Conservation (phyloP, 2,329 filamentous ascomycete species). For the Penicillium sp. region DNA sequence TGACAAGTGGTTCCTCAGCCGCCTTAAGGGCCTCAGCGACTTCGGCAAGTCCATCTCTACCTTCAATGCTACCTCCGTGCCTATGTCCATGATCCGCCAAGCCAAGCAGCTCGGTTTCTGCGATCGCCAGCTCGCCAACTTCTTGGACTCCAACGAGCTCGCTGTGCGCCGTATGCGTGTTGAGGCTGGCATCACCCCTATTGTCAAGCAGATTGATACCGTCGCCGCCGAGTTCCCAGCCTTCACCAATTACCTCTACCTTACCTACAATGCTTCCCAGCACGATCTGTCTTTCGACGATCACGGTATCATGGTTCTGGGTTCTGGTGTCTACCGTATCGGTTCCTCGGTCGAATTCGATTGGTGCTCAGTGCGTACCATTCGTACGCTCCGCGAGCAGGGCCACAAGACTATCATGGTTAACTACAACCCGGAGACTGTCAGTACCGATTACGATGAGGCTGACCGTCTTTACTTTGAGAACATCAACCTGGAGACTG, state of each 20-base stretch:
- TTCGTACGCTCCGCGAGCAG: slow-evolving; percentile 79
- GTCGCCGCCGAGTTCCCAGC: slow-evolving; percentile 96
- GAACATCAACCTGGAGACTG: slow-evolving; percentile 84
- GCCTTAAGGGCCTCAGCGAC: slow-evolving; percentile 85
- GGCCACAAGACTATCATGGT: slow-evolving; percentile 96
- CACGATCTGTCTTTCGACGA: slow-evolving; percentile 83
- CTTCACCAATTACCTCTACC: slow-evolving; percentile 91
- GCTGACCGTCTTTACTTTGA: slow-evolving; percentile 95
- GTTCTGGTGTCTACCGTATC: slow-evolving; percentile 94
- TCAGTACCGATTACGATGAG: slow-evolving; percentile 89
- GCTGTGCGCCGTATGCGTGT: slow-evolving; percentile 79
- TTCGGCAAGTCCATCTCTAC: slow-evolving; percentile 77
- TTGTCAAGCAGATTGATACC: slow-evolving; percentile 98
- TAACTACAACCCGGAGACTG: slow-evolving; percentile 89
- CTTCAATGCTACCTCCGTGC: slow-evolving; percentile 65
- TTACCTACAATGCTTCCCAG: slow-evolving; percentile 90
- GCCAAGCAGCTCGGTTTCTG: slow-evolving; percentile 95
- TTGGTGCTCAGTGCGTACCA: slow-evolving; percentile 95
- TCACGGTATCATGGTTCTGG: slow-evolving; percentile 91
- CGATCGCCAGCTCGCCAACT: slow-evolving; percentile 88
- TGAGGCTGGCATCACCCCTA: slow-evolving; percentile 81
- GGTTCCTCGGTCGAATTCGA: slow-evolving; percentile 98
- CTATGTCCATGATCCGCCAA: slow-evolving; percentile 66
- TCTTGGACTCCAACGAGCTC: slow-evolving; percentile 91
- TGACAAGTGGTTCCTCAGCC: slow-evolving; percentile 96